A percentile compares a stretch with the other conserved stretches of the same genome.
These are phyloP conservation scores for Solanum pennellii DNA, from an alignment of 257 asterid species.

Conservation along the genomic window DNA sequence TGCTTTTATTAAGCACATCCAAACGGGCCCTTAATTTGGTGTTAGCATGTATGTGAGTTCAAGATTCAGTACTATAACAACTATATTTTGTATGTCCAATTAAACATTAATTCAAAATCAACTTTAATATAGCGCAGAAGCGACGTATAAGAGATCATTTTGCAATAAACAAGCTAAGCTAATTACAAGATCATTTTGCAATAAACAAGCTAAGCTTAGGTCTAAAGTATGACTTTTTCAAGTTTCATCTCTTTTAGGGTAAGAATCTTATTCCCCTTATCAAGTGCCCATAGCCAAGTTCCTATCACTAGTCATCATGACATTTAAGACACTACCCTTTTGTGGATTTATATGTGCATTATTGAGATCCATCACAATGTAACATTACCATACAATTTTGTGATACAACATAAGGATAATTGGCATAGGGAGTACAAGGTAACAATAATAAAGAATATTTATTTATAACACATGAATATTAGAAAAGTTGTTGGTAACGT, in stretches of 20 bases:
- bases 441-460: not conserved
- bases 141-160: not conserved
- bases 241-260: not conserved
- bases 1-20: too few relatives aligned
- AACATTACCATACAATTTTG: not conserved
- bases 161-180: too few relatives aligned
- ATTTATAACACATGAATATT: not conserved
- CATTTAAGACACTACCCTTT: not conserved
- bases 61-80: not conserved
- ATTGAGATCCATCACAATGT: not conserved
- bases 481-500: not conserved
- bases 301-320: not conserved
- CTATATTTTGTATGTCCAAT: not conserved
- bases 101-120: too few relatives aligned
- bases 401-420: not conserved
- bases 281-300: not conserved
- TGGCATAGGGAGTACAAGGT: not conserved
- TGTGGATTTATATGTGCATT: not conserved
- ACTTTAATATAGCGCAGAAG: fast-evolving
- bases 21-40: too few relatives aligned
- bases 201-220: too few relatives aligned
- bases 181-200: not conserved
- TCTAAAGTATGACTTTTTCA: not conserved
- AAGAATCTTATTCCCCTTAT: not conserved
- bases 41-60: too few relatives aligned